phyloP scores from a whole-genome alignment of 345 rosid species.

The Eucalyptus erythrocorys region DNA sequence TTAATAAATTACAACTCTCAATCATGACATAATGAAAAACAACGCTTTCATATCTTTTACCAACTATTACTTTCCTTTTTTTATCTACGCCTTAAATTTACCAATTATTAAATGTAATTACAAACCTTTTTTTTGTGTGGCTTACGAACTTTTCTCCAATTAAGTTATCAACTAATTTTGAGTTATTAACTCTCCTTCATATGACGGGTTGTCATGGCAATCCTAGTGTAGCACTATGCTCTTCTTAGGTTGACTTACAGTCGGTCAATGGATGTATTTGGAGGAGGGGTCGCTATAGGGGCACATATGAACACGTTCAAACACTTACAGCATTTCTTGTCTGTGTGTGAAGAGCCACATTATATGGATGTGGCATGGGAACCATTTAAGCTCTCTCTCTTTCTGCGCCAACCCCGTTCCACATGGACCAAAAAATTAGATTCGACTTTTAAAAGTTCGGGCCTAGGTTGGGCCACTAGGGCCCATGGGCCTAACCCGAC shows the following conservation, averaged over 20 bases:
- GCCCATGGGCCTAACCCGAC: too few species aligned
- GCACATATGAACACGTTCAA: background rate
- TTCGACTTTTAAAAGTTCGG: background rate
- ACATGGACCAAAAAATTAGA: background rate
- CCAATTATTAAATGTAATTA: background rate
- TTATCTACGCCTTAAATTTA: background rate
- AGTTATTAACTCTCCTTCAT: background rate
- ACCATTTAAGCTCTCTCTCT: background rate
- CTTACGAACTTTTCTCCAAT: background rate
- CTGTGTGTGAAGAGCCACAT: background rate
- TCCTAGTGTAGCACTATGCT: background rate
- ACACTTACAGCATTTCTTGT: background rate
- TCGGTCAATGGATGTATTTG: background rate
- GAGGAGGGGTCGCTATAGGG: rapidly evolving
- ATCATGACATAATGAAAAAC: too few species aligned
- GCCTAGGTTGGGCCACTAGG: background rate
- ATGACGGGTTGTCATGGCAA: background rate
- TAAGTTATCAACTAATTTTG: background rate
- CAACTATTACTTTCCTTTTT: background rate
- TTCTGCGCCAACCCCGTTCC: background rate
- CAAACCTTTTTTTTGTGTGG: background rate
- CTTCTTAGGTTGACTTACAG: background rate
- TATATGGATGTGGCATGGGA: background rate
- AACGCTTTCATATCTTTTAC: background rate
- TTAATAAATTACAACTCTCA: too few species aligned